Evolutionary conservation across 2,329 filamentous ascomycete genomes (phyloP).

Genomic region (Magnaporthiopsis incrustans): DNA sequence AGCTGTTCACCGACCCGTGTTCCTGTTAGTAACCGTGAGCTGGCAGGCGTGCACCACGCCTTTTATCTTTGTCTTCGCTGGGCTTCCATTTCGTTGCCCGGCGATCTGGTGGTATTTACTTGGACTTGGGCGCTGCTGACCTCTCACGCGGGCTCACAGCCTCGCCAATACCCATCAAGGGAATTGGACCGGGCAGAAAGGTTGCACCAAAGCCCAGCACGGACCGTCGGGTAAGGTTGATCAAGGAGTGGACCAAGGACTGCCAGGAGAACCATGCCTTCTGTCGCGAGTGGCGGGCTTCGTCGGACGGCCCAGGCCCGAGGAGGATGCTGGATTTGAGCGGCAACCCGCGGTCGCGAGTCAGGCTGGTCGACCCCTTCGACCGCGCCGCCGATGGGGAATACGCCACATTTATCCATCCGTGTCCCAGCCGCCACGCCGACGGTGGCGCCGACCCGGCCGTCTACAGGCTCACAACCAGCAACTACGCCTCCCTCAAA

Average conservation of each 20-base stretch:
- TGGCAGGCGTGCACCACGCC: neutral
- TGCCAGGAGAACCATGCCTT: slow-evolving; percentile 3
- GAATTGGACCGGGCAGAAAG: slow-evolving; percentile 4
- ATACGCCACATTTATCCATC: neutral
- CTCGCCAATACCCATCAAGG: neutral
- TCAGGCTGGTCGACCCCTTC: slow-evolving; percentile 3
- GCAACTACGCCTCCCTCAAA: neutral
- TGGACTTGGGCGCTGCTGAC: neutral
- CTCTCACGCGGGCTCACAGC: neutral
- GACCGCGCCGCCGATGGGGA: neutral
- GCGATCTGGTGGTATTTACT: neutral
- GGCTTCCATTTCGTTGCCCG: neutral
- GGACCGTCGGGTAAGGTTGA: neutral
- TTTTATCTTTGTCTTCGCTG: neutral
- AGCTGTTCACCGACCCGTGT: slow-evolving; percentile 1
- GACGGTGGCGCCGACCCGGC: neutral
- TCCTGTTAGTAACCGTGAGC: neutral
- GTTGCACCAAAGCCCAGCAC: slow-evolving; percentile 2
- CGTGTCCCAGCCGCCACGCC: neutral
- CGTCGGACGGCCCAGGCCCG: slow-evolving; percentile 1
- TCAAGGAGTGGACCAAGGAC: slow-evolving; percentile 4
- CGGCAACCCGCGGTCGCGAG: slow-evolving; percentile 6
- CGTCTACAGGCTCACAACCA: slow-evolving; percentile 1
- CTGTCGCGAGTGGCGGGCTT: slow-evolving; percentile 2
- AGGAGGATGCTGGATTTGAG: slow-evolving; percentile 5